phyloP scores from a whole-genome alignment of 2,329 filamentous ascomycete species.

The Colletotrichum sp. region DNA sequence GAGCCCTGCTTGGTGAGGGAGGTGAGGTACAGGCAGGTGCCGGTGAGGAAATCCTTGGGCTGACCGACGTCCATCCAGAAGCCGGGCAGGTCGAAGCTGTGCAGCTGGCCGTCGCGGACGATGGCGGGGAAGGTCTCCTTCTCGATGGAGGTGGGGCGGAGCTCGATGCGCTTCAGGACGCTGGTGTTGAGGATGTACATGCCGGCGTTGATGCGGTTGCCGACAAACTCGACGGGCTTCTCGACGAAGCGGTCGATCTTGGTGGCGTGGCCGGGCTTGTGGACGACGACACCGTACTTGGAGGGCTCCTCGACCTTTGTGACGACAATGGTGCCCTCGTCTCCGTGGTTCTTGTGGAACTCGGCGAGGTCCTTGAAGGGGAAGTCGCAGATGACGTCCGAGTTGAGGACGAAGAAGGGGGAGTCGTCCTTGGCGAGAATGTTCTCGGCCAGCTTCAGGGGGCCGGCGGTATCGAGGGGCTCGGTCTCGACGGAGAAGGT shows the following conservation, averaged over 20 bases:
- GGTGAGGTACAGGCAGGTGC: constrained; percentile 94
- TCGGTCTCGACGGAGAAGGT: constrained; percentile 97
- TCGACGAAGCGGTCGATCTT: constrained; percentile 99
- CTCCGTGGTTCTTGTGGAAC: constrained; percentile 92
- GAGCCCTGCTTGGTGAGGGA: constrained; percentile 89
- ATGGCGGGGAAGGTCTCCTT: constrained; percentile 98
- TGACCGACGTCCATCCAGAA: constrained; percentile 99
- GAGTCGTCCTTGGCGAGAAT: constrained; percentile 91
- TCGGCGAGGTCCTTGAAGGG: constrained; percentile 88
- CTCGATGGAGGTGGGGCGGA: constrained; percentile 96
- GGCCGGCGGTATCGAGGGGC: constrained; percentile 92
- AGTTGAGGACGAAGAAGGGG: constrained; percentile 98
- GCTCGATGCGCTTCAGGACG: constrained; percentile 88
- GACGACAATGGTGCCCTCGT: constrained; percentile 97
- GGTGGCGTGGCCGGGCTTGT: constrained; percentile 90
- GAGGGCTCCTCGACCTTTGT: constrained; percentile 99
- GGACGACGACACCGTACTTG: constrained; percentile 98
- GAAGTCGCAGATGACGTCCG: constrained; percentile 97
- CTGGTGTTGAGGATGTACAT: constrained; percentile 98
- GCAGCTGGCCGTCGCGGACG: constrained; percentile 85
- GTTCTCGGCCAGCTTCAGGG: constrained; percentile 92
- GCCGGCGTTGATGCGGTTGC: constrained; percentile 98
- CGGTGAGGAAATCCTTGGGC: constrained; percentile 96
- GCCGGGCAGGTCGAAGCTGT: constrained; percentile 95
- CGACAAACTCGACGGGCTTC: constrained; percentile 98